Conservation (phyloP, 2,329 filamentous ascomycete species). For the Nigrospora sphaerica region DNA sequence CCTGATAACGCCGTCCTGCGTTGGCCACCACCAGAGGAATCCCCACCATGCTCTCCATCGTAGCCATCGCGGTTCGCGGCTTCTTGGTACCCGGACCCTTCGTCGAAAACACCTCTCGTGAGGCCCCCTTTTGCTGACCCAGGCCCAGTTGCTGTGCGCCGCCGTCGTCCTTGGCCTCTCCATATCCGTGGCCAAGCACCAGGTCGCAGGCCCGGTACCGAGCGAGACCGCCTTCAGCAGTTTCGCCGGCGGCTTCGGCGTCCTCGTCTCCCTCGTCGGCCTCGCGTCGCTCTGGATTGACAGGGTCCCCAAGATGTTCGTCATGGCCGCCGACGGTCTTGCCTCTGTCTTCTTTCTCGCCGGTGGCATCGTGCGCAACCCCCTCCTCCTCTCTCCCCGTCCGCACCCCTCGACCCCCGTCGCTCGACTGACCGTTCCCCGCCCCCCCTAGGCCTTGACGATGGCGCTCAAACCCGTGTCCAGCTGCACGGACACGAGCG, state of each 20-base stretch:
- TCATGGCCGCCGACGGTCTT: constrained; percentile 17
- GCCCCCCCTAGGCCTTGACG: constrained; percentile 17
- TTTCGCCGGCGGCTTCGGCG: constrained; percentile 24
- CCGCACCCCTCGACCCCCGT: not conserved
- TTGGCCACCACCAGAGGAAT: not conserved
- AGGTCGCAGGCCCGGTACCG: constrained; percentile 15
- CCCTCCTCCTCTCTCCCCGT: not conserved
- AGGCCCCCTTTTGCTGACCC: not conserved
- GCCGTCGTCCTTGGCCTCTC: constrained; percentile 24
- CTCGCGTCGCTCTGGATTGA: constrained; percentile 19
- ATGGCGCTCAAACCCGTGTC: constrained; percentile 19
- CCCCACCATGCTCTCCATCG: not conserved
- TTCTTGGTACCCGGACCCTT: not conserved
- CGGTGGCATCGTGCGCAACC: constrained; percentile 20
- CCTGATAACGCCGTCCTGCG: no score
- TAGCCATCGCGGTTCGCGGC: not conserved
- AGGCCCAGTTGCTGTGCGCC: constrained; percentile 18
- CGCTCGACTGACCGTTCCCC: not conserved
- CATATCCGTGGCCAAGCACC: constrained; percentile 22
- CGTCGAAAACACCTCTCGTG: no score
- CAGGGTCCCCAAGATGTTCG: constrained; percentile 16
- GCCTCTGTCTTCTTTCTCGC: constrained; percentile 23
- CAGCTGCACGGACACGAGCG: constrained; percentile 15
- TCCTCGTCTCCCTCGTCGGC: constrained; percentile 19
- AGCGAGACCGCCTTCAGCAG: constrained; percentile 23